phyloP scores from a whole-genome alignment of 495 filamentous ascomycete genomes.

The Tuber melanosporum region DNA sequence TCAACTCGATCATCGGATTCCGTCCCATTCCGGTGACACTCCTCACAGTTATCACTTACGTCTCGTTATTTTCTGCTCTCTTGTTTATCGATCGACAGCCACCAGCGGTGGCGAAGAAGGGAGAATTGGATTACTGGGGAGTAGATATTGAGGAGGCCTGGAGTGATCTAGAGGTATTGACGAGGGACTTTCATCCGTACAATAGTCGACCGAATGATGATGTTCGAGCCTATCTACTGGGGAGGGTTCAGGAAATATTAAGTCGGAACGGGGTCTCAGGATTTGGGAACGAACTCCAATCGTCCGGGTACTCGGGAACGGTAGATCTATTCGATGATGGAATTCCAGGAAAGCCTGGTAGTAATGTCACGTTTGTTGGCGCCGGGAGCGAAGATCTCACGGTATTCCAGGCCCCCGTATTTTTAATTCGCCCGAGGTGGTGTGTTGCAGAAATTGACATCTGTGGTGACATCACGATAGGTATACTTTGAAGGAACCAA shows the following conservation, averaged over 20 bases:
- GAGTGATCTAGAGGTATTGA: slow-evolving; percentile 70
- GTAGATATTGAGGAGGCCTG: slow-evolving; percentile 78
- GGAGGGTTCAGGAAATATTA: slow-evolving; percentile 62
- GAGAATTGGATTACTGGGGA: slow-evolving; percentile 51
- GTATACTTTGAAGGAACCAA: slow-evolving; percentile 91
- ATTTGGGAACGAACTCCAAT: slow-evolving; percentile 10
- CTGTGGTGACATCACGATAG: slow-evolving; percentile 45
- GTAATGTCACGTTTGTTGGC: slow-evolving; percentile 62
- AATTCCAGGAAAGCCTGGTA: slow-evolving; percentile 41
- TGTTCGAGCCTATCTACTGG: slow-evolving; percentile 68
- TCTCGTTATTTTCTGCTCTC: slow-evolving; percentile 58
- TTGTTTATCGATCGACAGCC: slow-evolving; percentile 33
- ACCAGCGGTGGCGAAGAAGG: slow-evolving; percentile 49
- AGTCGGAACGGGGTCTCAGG: slow-evolving; percentile 50
- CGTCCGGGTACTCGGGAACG: slow-evolving; percentile 27
- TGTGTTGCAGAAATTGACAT: neutral
- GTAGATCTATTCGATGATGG: slow-evolving; percentile 72
- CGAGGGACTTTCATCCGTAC: slow-evolving; percentile 71
- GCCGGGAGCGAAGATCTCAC: slow-evolving; percentile 38
- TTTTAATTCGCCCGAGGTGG: too few species aligned
- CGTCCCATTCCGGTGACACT: slow-evolving; percentile 64
- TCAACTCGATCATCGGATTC: slow-evolving; percentile 50
- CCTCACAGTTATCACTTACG: slow-evolving; percentile 62
- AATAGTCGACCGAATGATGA: slow-evolving; percentile 78
- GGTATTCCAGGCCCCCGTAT: slow-evolving; percentile 7